Conservation (phyloP, 345 rosid genomes). For the Luvunga scandens region DNA sequence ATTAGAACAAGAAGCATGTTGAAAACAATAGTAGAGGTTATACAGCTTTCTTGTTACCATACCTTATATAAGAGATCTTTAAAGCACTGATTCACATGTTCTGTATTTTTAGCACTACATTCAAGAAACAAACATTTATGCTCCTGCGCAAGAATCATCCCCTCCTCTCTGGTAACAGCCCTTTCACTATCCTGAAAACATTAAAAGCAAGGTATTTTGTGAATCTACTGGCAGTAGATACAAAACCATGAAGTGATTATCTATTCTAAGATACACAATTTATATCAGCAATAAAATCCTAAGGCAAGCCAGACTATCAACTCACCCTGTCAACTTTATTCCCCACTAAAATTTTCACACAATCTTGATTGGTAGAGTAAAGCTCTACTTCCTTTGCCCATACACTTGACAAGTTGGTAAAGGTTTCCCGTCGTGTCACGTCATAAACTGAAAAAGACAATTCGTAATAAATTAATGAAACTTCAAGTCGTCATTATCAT, state of each 20-base stretch:
- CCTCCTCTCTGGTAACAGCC: conserved; percentile 81
- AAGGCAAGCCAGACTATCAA: not conserved
- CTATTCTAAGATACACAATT: not conserved
- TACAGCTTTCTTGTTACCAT: not conserved
- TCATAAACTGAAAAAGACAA: conserved; percentile 63
- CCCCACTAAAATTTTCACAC: conserved; percentile 77
- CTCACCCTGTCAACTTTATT: conserved; percentile 84
- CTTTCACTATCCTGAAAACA: conserved; percentile 71
- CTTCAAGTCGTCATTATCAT: not conserved
- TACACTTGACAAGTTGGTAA: conserved; percentile 65
- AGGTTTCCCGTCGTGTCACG: conserved; percentile 76
- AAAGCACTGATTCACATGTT: conserved; percentile 68
- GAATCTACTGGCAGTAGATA: not conserved
- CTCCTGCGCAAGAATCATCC: conserved; percentile 67
- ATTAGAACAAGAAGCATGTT: not conserved
- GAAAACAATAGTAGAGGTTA: not conserved
- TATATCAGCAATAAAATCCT: not conserved
- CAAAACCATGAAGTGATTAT: not conserved
- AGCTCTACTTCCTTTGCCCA: conserved; percentile 92
- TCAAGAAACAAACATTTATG: conserved; percentile 75
- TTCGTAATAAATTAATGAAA: conserved; percentile 4
- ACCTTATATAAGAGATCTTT: conserved; percentile 75
- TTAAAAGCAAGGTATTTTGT: not conserved
- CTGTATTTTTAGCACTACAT: conserved; percentile 78
- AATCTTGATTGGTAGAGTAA: conserved; percentile 71